Evolutionary conservation across 768 basidiomycete species (phyloP).

Genomic region (Myochromella boudieri): DNA sequence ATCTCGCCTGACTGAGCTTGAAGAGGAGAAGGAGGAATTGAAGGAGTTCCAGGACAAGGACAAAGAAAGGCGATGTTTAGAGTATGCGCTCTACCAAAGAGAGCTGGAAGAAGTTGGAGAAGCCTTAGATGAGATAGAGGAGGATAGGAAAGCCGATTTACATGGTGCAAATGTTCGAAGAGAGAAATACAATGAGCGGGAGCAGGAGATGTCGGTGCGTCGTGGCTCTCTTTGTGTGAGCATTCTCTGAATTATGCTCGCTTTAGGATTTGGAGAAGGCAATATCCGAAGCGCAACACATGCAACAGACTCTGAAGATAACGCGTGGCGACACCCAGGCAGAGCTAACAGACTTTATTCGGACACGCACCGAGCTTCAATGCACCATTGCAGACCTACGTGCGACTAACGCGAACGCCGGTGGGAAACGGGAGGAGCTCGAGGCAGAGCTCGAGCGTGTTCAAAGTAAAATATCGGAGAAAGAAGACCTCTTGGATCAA

Average conservation of each 20-base stretch:
- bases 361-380: conserved; percentile 82
- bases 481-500: conserved; percentile 60
- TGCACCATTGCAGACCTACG: conserved; percentile 80
- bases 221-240: background rate
- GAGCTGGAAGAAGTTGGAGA: conserved; percentile 89
- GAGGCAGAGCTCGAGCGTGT: conserved; percentile 64
- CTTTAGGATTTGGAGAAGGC: conserved; percentile 71
- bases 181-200: conserved; percentile 78
- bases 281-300: conserved; percentile 68
- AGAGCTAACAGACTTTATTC: conserved; percentile 86
- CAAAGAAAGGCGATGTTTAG: conserved; percentile 89
- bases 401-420: conserved; percentile 60
- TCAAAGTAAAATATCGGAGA: conserved; percentile 58
- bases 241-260: background rate
- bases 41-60: conserved; percentile 97
- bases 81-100: conserved; percentile 90
- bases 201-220: conserved; percentile 81
- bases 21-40: conserved; percentile 97
- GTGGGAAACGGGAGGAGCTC: conserved; percentile 61
- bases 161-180: conserved; percentile 82
- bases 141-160: conserved; percentile 78
- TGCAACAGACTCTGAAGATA: conserved; percentile 65
- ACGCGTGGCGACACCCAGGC: conserved; percentile 74
- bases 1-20: conserved; percentile 83
- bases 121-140: conserved; percentile 82